These are phyloP conservation scores for Graphiopsis chlorocephala DNA, from an alignment of 2,329 filamentous ascomycete species.

Conservation along the genomic window DNA sequence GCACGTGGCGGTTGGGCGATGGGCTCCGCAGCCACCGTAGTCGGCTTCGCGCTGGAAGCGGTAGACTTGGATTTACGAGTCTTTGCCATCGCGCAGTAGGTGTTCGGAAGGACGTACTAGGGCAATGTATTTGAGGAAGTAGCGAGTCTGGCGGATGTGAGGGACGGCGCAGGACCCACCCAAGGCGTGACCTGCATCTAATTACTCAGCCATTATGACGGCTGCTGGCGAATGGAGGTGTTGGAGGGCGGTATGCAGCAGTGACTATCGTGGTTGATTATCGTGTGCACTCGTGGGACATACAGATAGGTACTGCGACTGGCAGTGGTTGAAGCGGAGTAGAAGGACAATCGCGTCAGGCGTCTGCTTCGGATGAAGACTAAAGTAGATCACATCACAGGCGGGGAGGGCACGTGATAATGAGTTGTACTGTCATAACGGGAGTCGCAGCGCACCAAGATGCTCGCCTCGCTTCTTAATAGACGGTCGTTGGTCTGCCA, in stretches of 20 bases:
- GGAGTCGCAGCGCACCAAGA: constrained; percentile 29
- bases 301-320: not conserved
- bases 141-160: not conserved
- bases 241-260: constrained; percentile 20
- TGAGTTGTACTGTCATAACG: constrained; percentile 30
- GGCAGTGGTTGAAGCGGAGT: not conserved
- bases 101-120: not conserved
- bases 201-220: constrained; percentile 44
- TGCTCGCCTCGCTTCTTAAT: constrained; percentile 36
- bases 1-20: not conserved
- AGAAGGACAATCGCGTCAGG: not conserved
- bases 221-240: constrained; percentile 26
- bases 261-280: not conserved
- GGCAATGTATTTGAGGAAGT: not conserved
- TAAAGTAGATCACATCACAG: constrained; percentile 15
- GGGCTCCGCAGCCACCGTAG: not conserved
- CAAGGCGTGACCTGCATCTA: constrained; percentile 28
- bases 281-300: not conserved
- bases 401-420: constrained; percentile 6
- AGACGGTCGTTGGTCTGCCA: constrained; percentile 44
- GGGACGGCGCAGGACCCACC: constrained; percentile 12
- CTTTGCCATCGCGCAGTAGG: constrained; percentile 8
- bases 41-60: constrained; percentile 20
- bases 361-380: not conserved
- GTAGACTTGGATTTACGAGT: constrained; percentile 8